Percentiles rank a stretch among this genome's conserved stretches.
Conservation (phyloP, 768 basidiomycete species). For the Suillus decipiens region DNA sequence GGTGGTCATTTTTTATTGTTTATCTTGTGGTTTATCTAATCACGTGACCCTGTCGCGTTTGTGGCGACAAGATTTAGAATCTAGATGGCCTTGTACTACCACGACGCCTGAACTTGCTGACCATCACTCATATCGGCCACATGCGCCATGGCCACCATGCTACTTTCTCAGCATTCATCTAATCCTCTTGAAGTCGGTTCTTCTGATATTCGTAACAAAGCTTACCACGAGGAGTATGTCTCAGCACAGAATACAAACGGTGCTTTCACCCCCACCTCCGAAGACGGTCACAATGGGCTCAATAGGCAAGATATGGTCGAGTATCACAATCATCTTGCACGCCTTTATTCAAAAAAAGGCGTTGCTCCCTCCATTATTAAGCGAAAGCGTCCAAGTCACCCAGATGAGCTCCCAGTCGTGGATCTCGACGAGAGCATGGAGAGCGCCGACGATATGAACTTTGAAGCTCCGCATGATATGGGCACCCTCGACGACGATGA, state of each 20-base stretch:
- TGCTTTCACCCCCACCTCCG: slow-evolving; percentile 42
- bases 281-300: slow-evolving; percentile 49
- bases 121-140: background rate
- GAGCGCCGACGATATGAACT: slow-evolving; percentile 39
- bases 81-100: background rate
- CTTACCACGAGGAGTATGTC: slow-evolving; percentile 43
- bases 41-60: slow-evolving; percentile 11
- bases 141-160: slow-evolving; percentile 36
- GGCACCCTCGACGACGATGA: slow-evolving; percentile 31
- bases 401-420: slow-evolving; percentile 31
- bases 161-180: slow-evolving; percentile 71
- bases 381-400: slow-evolving; percentile 18
- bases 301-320: slow-evolving; percentile 41
- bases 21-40: background rate
- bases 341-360: slow-evolving; percentile 37
- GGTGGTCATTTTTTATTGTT: slow-evolving; percentile 59
- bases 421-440: slow-evolving; percentile 54
- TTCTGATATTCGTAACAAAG: slow-evolving; percentile 54
- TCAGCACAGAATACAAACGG: slow-evolving; percentile 36
- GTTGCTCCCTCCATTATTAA: slow-evolving; percentile 23
- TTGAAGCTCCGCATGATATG: slow-evolving; percentile 39
- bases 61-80: background rate
- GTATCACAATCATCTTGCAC: slow-evolving; percentile 54
- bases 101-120: background rate
- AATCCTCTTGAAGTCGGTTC: slow-evolving; percentile 72